These are phyloP conservation scores for Pseudocercospora ulei DNA, from an alignment of 2,329 filamentous ascomycete genomes.

Conservation along the genomic window DNA sequence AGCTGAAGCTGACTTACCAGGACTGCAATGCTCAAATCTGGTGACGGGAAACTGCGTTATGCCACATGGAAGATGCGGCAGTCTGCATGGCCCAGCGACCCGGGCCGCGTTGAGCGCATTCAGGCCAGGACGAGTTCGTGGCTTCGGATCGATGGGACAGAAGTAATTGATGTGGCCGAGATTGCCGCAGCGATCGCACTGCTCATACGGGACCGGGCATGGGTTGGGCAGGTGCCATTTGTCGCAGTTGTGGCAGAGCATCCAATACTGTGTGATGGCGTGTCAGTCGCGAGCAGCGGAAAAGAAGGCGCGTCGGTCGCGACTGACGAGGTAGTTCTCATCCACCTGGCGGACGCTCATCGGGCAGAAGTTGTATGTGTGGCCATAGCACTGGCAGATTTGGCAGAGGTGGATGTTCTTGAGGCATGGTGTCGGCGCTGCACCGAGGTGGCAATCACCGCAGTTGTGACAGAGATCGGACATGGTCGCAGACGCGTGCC, in stretches of 20 bases:
- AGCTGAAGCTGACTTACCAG: not conserved
- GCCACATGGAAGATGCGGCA: not conserved
- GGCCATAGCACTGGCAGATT: slow-evolving; percentile 20
- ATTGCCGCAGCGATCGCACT: slow-evolving; percentile 21
- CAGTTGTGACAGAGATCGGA: slow-evolving; percentile 26
- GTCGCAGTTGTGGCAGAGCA: slow-evolving; percentile 27
- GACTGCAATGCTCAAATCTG: not conserved
- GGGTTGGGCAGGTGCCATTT: slow-evolving; percentile 25
- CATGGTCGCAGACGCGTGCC: slow-evolving; percentile 16
- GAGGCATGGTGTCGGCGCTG: slow-evolving; percentile 17
- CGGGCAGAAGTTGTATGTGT: slow-evolving; percentile 23
- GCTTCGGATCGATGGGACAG: slow-evolving; percentile 20
- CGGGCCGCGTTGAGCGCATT: not conserved
- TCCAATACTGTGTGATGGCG: slow-evolving; percentile 12
- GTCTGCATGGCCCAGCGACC: not conserved
- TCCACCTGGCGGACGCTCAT: slow-evolving; percentile 14
- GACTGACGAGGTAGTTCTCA: slow-evolving; percentile 15
- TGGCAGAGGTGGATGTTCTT: slow-evolving; percentile 17
- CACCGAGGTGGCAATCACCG: slow-evolving; percentile 24
- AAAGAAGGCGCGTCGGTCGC: not conserved
- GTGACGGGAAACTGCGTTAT: slow-evolving; percentile 1
- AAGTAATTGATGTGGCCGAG: slow-evolving; percentile 22
- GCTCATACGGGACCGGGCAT: slow-evolving; percentile 12
- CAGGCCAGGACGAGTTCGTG: slow-evolving; percentile 3
- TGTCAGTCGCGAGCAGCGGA: slow-evolving; percentile 9